These are phyloP conservation scores for Kluyveromyces siamensis DNA, from an alignment of 805 yeast genomes.

Conservation along the genomic window DNA sequence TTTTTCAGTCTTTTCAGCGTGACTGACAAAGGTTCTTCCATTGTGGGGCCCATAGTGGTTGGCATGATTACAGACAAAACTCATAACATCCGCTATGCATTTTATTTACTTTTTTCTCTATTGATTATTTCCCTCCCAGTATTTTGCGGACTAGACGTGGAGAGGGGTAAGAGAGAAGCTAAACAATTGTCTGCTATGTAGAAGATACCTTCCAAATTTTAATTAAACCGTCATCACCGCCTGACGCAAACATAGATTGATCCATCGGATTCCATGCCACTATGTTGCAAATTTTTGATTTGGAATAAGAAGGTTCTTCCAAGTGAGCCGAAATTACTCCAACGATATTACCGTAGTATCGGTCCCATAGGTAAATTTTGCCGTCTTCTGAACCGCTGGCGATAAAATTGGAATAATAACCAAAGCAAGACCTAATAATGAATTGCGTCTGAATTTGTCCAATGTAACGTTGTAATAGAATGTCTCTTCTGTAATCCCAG, in stretches of 20 bases:
- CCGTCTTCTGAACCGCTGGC: slow-evolving; percentile 85
- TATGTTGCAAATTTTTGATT: slow-evolving; percentile 47
- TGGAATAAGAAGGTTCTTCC: slow-evolving; percentile 11
- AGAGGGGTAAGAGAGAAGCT: slow-evolving; percentile 54
- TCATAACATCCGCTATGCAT: slow-evolving; percentile 66
- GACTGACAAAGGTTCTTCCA: slow-evolving; percentile 74
- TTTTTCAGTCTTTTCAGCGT: slow-evolving; percentile 69
- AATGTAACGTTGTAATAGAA: slow-evolving; percentile 51
- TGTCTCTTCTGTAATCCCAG: slow-evolving; percentile 61
- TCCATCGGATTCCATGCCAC: slow-evolving; percentile 61
- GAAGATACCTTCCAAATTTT: slow-evolving; percentile 50
- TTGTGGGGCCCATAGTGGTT: slow-evolving; percentile 64
- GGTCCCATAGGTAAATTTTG: slow-evolving; percentile 67
- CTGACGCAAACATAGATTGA: slow-evolving; percentile 59
- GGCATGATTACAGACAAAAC: slow-evolving; percentile 65
- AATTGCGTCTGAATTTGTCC: slow-evolving; percentile 67
- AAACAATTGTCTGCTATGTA: slow-evolving; percentile 22
- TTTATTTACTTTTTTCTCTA: slow-evolving; percentile 50
- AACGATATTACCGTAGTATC: slow-evolving; percentile 58
- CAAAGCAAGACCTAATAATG: slow-evolving; percentile 70
- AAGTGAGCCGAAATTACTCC: slow-evolving; percentile 26
- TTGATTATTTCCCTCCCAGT: slow-evolving; percentile 49
- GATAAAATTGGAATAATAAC: slow-evolving; percentile 59
- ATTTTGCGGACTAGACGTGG: slow-evolving; percentile 45
- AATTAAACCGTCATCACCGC: slow-evolving; percentile 72